Evolutionary conservation across 1,139 yeast genomes (phyloP).

Genomic region (Blastobotrys buckinghamii): DNA sequence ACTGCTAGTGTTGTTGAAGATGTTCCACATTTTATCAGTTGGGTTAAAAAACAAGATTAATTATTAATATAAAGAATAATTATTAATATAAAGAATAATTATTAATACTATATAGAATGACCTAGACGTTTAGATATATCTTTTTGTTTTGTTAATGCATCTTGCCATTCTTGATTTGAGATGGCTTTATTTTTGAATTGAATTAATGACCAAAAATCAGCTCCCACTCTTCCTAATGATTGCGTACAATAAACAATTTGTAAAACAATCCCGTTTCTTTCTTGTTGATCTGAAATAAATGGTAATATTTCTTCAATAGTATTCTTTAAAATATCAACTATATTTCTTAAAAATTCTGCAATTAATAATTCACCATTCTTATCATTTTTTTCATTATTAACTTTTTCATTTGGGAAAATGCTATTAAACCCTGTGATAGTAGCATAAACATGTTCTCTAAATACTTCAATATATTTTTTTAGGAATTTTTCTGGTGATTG

Average conservation of each 20-base stretch:
- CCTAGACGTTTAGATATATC: conserved; percentile 30
- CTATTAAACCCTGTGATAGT: conserved; percentile 62
- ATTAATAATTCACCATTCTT: conserved; percentile 32
- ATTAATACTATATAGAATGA: background rate
- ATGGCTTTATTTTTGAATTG: conserved; percentile 26
- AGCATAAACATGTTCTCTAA: conserved; percentile 74
- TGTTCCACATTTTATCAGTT: conserved; percentile 55
- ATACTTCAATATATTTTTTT: conserved; percentile 73
- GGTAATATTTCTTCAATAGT: conserved; percentile 37
- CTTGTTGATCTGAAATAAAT: conserved; percentile 38
- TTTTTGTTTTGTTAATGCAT: conserved; percentile 37
- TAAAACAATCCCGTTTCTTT: conserved; percentile 56
- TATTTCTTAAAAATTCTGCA: conserved; percentile 39
- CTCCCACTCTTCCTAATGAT: conserved; percentile 63
- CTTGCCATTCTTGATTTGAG: conserved; percentile 34
- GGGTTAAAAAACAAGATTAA: conserved; percentile 32
- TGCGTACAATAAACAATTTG: conserved; percentile 75
- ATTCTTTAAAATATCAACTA: conserved; percentile 33
- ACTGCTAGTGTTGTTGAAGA: conserved; percentile 58
- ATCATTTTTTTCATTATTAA: background rate
- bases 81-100: background rate
- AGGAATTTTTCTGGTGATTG: conserved; percentile 55
- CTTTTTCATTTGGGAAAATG: conserved; percentile 41
- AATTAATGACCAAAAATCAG: conserved; percentile 49
- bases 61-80: background rate